Percentiles rank a stretch among this genome's conserved stretches.
Conservation (phyloP, 108 stramenopile species). For the Discostella stelligeroides region DNA sequence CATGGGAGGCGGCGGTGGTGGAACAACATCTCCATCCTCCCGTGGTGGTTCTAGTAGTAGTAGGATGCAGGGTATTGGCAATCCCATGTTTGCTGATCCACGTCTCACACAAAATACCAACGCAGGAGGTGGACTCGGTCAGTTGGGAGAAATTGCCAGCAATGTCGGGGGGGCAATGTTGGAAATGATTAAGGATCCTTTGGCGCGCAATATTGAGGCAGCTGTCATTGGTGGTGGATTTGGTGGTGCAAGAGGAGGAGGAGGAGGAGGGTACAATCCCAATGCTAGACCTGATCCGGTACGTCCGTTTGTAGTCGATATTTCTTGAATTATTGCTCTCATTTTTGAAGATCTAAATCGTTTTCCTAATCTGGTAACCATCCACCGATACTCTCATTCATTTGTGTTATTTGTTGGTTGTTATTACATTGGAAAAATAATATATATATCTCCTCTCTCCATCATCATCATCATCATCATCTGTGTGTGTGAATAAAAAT, state of each 20-base stretch:
- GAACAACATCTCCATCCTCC: conserved; percentile 15
- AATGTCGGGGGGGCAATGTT: conserved; percentile 72
- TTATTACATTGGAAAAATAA: too few relatives aligned
- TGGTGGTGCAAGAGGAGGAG: conserved; percentile 6
- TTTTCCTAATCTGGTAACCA: too few relatives aligned
- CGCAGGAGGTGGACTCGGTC: conserved; percentile 15
- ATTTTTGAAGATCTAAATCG: too few relatives aligned
- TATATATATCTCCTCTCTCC: background rate
- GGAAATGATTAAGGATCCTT: conserved; percentile 89
- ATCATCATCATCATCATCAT: conserved; percentile 12
- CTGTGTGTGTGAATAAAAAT: background rate
- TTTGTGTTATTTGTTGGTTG: too few relatives aligned
- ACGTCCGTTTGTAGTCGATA: conserved; percentile 47
- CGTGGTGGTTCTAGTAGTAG: conserved; percentile 16
- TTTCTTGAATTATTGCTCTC: too few relatives aligned
- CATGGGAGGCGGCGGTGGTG: conserved; percentile 28
- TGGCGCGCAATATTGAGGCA: conserved; percentile 61
- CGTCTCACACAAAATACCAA: conserved; percentile 43
- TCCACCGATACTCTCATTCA: too few relatives aligned
- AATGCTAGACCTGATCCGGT: conserved; percentile 61
- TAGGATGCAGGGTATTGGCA: conserved; percentile 91
- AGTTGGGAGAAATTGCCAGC: conserved; percentile 48
- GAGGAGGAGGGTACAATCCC: conserved; percentile 45
- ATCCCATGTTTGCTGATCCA: conserved; percentile 89
- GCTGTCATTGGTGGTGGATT: background rate